Evolutionary conservation across 2,329 filamentous ascomycete species (phyloP), one percentile per base, ranked within the genome.

Genomic region (Davidsoniella australis): DNA sequence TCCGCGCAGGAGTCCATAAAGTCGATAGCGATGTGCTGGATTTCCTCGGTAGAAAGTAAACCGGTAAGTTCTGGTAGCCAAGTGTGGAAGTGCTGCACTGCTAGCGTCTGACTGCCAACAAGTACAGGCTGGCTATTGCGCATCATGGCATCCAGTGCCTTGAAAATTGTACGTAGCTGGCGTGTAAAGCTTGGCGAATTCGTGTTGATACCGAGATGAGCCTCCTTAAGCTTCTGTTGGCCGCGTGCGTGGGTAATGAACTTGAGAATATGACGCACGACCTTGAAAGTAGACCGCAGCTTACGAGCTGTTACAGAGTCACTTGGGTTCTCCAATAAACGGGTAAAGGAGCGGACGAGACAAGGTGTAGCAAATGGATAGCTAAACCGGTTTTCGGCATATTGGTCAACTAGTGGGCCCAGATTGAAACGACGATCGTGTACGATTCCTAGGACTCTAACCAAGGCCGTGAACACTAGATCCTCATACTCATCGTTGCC

Each of bases 71-170:
- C 89, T 0, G 91, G 89, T n/a, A 98, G 69, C 91, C 91, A 98
- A 0, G 85, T 84, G 60, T 96, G 89, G 62, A 96, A 94, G 62
- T 96, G 86, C 63, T 98, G 91, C 10, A 96, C 87, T 2, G 93
- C 80, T 45, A 98, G 69, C 0, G 91, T 96, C 65, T 98, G 94
- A 55, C 85, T 96, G 33, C 91, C 91, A 12, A 96, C 84, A 20
- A 96, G 68, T 16, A 88, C 80, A 0, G 91, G 84, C 2, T 86
- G 83, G 1, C 79, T 72, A 61, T 86, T 94, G 53, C 80, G 78
- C 85, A 98, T 95, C 65, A 98, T 76, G 14, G 75, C 72, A 63
- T 96, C 87, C 20, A 98, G 71, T 1, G 85, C 83, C 60, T 87
- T 88, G 68, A 96, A 96, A 37, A 96, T 86, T 33, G 75, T 79